Evolutionary conservation across 257 asterid species (phyloP).

Genomic region (Lithospermum erythrorhizon): DNA sequence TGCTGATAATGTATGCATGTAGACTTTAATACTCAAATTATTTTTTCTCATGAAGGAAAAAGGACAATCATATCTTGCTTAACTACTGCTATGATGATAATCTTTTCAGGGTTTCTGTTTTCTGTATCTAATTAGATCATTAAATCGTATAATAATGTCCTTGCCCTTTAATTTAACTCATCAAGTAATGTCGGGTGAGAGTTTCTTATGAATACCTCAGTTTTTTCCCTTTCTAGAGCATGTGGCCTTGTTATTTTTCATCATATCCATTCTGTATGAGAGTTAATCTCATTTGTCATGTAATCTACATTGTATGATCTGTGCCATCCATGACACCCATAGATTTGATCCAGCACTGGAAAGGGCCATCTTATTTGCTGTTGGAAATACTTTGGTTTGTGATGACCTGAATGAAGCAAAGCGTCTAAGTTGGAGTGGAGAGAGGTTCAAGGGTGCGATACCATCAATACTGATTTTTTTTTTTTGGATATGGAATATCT

Average conservation of each 20-base stretch:
- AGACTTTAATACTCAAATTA: not conserved
- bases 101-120: not conserved
- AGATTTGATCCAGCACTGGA: constrained; percentile 72
- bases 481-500: not conserved
- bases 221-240: not conserved
- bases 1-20: not conserved
- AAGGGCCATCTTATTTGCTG: constrained; percentile 88
- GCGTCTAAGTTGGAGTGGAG: constrained; percentile 89
- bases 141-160: not conserved
- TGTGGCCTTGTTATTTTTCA: not conserved
- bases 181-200: not conserved
- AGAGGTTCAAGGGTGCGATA: constrained; percentile 68
- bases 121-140: not conserved
- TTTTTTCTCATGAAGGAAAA: not conserved
- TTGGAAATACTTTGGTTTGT: constrained; percentile 92
- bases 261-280: not conserved
- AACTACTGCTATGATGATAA: not conserved
- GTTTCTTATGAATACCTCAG: not conserved
- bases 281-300: not conserved
- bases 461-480: not conserved
- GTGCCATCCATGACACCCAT: constrained; percentile 44
- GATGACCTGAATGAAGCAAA: constrained; percentile 91
- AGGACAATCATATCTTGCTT: no score
- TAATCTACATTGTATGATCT: constrained; percentile 4
- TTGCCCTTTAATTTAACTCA: not conserved